Conservation (phyloP, 371 early-diverging fungal species). For the Coemansia sp. region DNA sequence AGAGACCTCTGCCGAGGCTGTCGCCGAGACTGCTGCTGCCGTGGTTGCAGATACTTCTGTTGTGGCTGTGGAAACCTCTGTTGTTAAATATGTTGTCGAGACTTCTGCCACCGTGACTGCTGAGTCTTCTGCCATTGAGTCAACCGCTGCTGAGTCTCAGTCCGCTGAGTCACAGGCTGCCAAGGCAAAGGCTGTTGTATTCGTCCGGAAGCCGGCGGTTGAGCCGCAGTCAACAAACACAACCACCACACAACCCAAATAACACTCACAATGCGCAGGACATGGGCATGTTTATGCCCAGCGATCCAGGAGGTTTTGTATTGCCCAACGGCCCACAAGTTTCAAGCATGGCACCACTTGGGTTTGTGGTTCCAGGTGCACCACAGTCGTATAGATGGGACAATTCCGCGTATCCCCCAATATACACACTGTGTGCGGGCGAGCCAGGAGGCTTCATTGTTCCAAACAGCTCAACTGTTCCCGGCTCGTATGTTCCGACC, state of each 20-base stretch:
- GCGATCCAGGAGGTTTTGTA: constrained; percentile 43
- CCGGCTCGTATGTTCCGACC: too few relatives aligned
- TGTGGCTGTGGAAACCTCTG: background rate
- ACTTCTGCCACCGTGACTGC: background rate
- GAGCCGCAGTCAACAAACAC: constrained; percentile 10
- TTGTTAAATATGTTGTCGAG: background rate
- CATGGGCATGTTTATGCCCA: constrained; percentile 24
- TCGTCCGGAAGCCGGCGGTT: constrained; percentile 6
- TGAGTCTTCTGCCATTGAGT: too few relatives aligned
- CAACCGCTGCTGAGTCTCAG: background rate
- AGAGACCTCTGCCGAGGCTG: background rate
- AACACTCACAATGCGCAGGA: background rate
- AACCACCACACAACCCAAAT: background rate
- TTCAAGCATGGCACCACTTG: constrained; percentile 5
- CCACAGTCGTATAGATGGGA: background rate
- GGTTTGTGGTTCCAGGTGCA: constrained; percentile 23
- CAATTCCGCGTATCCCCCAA: background rate
- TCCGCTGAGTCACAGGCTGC: background rate
- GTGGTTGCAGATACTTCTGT: background rate
- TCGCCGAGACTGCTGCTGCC: background rate
- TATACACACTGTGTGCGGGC: constrained; percentile 5
- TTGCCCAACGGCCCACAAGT: constrained; percentile 3
- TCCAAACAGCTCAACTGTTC: background rate
- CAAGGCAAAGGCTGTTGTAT: background rate
- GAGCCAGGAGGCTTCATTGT: constrained; percentile 29